phyloP scores from a whole-genome alignment of 257 asterid genomes.

The Solanum appendiculatum region DNA sequence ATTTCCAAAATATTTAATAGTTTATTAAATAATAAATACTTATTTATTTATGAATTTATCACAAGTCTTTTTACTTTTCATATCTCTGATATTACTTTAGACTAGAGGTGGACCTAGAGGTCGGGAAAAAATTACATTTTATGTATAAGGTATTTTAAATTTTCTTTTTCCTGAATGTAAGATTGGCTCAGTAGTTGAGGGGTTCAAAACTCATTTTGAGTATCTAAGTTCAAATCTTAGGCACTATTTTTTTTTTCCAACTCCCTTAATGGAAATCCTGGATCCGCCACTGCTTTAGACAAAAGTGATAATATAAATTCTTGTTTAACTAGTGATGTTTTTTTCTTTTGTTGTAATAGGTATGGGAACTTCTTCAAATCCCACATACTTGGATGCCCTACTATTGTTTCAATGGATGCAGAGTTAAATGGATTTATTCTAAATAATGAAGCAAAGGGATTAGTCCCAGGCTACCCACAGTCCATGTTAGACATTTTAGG shows the following conservation, averaged over 20 bases:
- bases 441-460: slow-evolving; percentile 62
- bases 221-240: neutral
- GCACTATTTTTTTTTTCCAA: neutral
- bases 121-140: no score
- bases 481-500: slow-evolving; percentile 85
- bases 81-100: no score
- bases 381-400: slow-evolving; percentile 78
- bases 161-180: neutral
- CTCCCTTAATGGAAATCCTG: no score
- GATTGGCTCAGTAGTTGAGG: neutral
- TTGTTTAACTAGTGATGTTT: neutral
- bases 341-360: slow-evolving; percentile 13
- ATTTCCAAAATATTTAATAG: no score
- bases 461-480: slow-evolving; percentile 83
- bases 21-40: no score
- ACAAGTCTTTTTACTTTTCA: no score
- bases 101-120: no score
- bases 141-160: no score
- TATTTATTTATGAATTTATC: no score
- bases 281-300: no score
- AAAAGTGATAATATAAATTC: no score
- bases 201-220: no score
- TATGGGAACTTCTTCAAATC: slow-evolving; percentile 73
- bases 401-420: slow-evolving; percentile 77
- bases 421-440: slow-evolving; percentile 63